Base-by-base conservation (phyloP, 805 yeast species). In the Brettanomyces custersianus region DNA sequence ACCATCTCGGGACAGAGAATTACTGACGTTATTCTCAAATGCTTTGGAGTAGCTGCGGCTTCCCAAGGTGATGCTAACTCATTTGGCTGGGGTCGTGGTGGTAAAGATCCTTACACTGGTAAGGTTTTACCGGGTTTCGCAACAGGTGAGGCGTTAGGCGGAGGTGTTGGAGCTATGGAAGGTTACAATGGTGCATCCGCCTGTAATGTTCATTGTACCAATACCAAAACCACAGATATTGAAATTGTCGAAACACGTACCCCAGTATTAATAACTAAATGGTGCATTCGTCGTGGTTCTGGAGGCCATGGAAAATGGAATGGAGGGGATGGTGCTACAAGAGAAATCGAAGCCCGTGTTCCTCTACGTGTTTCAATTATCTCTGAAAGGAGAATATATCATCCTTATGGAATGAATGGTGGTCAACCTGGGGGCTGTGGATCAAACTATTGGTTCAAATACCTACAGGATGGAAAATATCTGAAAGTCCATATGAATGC, bases 401-500 rank as follows among this genome's bases (percentile, higher is more conserved):
- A 71, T 70, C 44, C 69, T 5, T 76, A 71, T 47, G 57, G 69
- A 10, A 62, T 71, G 44, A 76, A 70, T 17, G 96, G 96, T 2
- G 98, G 97, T 22, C 66, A 67, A 40, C 76, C 29, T 70, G 60
- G 49, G 48, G 65, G 4, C 57, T 61, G 85, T 55, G 74, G 41
- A 43, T 51, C 23, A 64, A 65, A 8, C 63, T 72, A 34, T 75
- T 25, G 28, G 28, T 40, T 47, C 44, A 5, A 28, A 15, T 22
- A 43, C n/a, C 37, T 59, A 7, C 38, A 44, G 15, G 44, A 47
- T 66, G 63, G 33, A 59, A 63, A 35, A 66, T 63, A 42, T 61
- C 62, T 40, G 35, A 38, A 29, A 30, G 34, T n/a, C 33, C 45
- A 13, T 63, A 62, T 38, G 79, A 77, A 18, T 49, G 55, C 24